phyloP scores from a whole-genome alignment of 495 filamentous ascomycete species.

The Recurvomyces mirabilis region DNA sequence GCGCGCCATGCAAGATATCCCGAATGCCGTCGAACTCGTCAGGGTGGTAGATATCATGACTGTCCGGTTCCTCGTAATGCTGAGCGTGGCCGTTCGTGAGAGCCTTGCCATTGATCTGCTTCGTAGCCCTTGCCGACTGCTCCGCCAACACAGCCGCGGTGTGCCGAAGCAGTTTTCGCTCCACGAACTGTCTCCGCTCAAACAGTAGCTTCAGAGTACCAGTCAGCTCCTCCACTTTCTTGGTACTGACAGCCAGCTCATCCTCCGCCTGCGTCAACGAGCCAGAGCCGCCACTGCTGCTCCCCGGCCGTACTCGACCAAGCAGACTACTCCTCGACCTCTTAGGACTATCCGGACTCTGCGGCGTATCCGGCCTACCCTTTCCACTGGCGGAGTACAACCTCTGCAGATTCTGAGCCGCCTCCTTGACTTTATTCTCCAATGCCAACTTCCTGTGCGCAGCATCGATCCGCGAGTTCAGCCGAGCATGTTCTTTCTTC shows the following conservation, averaged over 20 bases:
- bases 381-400: slow-evolving; percentile 46
- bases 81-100: slow-evolving; percentile 7
- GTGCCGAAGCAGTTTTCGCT: slow-evolving; percentile 68
- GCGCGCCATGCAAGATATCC: slow-evolving; percentile 25
- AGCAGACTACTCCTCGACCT: slow-evolving; percentile 29
- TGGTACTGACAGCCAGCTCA: slow-evolving; percentile 60
- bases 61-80: slow-evolving; percentile 50
- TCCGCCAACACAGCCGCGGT: slow-evolving; percentile 60
- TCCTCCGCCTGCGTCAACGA: slow-evolving; percentile 51
- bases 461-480: slow-evolving; percentile 65
- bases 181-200: slow-evolving; percentile 56
- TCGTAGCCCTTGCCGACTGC: slow-evolving; percentile 1
- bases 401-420: slow-evolving; percentile 70
- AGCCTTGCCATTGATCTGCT: slow-evolving; percentile 1
- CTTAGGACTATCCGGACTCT: slow-evolving; percentile 20
- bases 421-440: slow-evolving; percentile 88
- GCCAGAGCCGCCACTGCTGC: slow-evolving; percentile 44
- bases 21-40: slow-evolving; percentile 52
- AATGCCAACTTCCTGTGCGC: slow-evolving; percentile 73
- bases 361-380: slow-evolving; percentile 29
- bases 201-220: slow-evolving; percentile 69
- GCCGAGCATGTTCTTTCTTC: slow-evolving; percentile 66
- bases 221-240: slow-evolving; percentile 76
- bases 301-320: slow-evolving; percentile 20
- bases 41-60: slow-evolving; percentile 67